Evolutionary conservation across 164 flowering plant species (phyloP).

Genomic region (Stephania yunnanensis): DNA sequence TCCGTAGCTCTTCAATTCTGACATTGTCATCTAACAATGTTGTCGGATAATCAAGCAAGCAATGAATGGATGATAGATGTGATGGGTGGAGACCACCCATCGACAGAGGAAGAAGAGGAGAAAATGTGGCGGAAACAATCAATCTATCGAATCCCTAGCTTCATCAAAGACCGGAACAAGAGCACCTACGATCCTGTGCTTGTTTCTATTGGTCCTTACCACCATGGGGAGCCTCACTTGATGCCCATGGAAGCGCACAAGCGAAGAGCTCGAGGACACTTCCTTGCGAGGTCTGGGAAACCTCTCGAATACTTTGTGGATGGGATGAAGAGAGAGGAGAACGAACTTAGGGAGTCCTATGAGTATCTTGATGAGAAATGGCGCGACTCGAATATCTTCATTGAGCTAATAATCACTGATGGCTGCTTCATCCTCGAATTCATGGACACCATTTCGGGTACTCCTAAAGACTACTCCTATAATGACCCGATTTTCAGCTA

Average conservation of each 20-base stretch:
- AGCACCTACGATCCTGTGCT: slow-evolving; percentile 7
- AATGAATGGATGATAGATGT: no score
- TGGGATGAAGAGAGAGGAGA: not conserved
- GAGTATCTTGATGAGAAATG: not conserved
- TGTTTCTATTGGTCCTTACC: slow-evolving; percentile 20
- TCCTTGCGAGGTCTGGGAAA: not conserved
- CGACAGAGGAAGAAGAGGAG: not conserved
- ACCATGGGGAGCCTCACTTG: slow-evolving; percentile 7
- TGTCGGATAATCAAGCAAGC: no score
- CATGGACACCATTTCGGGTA: not conserved
- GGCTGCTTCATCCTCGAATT: slow-evolving; percentile 20
- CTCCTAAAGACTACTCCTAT: slow-evolving; percentile 4
- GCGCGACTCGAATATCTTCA: not conserved
- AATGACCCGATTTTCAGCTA: slow-evolving; percentile 13
- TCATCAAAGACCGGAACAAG: not conserved
- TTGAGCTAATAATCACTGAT: slow-evolving; percentile 17
- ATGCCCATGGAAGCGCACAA: slow-evolving; percentile 17
- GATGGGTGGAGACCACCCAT: no score
- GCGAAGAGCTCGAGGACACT: slow-evolving; percentile 3
- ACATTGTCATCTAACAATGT: no score
- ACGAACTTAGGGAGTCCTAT: not conserved
- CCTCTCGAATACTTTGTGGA: not conserved
- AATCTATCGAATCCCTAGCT: not conserved
- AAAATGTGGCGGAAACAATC: not conserved
- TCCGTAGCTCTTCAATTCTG: no score